Base-by-base conservation (phyloP, 805 yeast species). In the Lachancea kluyveri region DNA sequence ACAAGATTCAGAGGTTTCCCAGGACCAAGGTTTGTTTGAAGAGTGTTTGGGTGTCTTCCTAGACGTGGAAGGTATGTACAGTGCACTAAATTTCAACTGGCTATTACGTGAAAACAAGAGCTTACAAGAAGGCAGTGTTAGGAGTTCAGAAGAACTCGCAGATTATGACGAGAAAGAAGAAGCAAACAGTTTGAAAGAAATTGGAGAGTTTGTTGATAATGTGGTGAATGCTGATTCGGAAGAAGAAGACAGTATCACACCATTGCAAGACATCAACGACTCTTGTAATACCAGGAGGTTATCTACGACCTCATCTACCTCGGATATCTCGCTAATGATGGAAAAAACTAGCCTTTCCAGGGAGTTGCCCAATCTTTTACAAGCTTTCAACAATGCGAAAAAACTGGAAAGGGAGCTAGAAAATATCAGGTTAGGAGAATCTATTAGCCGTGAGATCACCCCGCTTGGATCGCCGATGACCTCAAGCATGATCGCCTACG, bases 61-160 rank as follows among this genome's bases (percentile, higher is more conserved):
- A 37, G 87, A 79, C 42, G 77, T 80, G 57, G 87, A 79, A 46
- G 70, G 75, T 42, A 80, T 80, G 86, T 79, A 77, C 51, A 79
- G 76, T 27, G 68, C 74, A 0, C 65, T 71, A 57, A 60, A 68
- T 31, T 46, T 57, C 38, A 53, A 53, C 35, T 59, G 59, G 49
- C 45, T 59, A 33, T 33, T 57, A 11, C 38, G 41, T 9, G 65
- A 60, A 12, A 62, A 57, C 26, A 36, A 37, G 14, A 22, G 17
- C 5, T 30, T 39, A 21, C 42, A 35, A 1, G 10, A 17, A 2
- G n/a, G n/a, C n/a, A n/a, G n/a, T n/a, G n/a, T n/a, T n/a, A n/a
- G n/a, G n/a, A n/a, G n/a, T n/a, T n/a, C n/a, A n/a, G n/a, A n/a
- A n/a, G 9, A 13, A 3, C 3, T 9, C 8, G 27, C 9, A 10